A percentile compares a stretch with the other conserved stretches of the same genome.
Evolutionary conservation across 768 basidiomycete species (phyloP).

Genomic region (Naematelia aurantialba): DNA sequence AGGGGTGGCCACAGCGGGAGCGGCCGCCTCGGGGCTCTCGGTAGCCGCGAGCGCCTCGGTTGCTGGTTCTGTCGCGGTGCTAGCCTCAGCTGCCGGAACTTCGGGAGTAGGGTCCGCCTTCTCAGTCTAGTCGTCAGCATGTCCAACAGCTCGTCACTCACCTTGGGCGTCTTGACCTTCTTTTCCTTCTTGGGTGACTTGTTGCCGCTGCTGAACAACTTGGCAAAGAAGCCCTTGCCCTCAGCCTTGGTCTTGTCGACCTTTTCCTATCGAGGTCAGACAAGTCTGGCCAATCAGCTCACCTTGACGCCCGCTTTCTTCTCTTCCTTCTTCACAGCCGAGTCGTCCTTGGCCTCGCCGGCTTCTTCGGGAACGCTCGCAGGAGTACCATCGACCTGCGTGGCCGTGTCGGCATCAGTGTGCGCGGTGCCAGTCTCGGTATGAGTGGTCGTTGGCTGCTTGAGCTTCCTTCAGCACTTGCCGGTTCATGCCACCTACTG

Average conservation of each 20-base stretch:
- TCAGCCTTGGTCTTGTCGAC: slow-evolving; percentile 53
- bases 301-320: slow-evolving; percentile 34
- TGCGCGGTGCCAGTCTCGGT: slow-evolving; percentile 41
- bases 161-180: slow-evolving; percentile 62
- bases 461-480: slow-evolving; percentile 20
- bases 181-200: slow-evolving; percentile 54
- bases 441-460: slow-evolving; percentile 41
- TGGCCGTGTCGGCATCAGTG: slow-evolving; percentile 36
- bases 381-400: slow-evolving; percentile 38
- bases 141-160: slow-evolving; percentile 4
- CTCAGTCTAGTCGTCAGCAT: slow-evolving; percentile 30
- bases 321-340: slow-evolving; percentile 35
- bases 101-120: slow-evolving; percentile 39
- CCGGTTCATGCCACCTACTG: slow-evolving; percentile 15
- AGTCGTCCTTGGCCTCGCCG: slow-evolving; percentile 54
- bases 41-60: slow-evolving; percentile 49
- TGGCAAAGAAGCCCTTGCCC: slow-evolving; percentile 66
- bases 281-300: slow-evolving; percentile 19
- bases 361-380: slow-evolving; percentile 44
- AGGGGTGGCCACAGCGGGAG: slow-evolving; percentile 35
- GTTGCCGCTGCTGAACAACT: slow-evolving; percentile 65
- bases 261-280: slow-evolving; percentile 52
- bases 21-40: slow-evolving; percentile 50
- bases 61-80: slow-evolving; percentile 38
- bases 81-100: slow-evolving; percentile 17